Evolutionary conservation across 2,329 filamentous ascomycete species (phyloP).

Genomic region (Xylariaceae sp.): DNA sequence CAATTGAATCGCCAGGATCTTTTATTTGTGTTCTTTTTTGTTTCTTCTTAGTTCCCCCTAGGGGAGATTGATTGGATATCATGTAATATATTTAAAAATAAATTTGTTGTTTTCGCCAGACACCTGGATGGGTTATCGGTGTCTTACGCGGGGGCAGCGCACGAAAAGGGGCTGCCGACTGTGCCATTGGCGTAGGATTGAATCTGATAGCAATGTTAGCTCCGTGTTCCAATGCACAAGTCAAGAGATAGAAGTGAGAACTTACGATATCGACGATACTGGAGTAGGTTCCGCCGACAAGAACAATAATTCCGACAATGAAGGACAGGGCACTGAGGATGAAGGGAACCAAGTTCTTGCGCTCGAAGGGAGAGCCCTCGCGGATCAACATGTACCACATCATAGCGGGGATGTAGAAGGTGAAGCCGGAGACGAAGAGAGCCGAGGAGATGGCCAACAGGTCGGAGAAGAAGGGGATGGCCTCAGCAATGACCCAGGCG

Average conservation of each 20-base stretch:
- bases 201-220: constrained; percentile 21
- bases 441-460: constrained; percentile 53
- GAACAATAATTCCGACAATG: constrained; percentile 29
- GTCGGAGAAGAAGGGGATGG: constrained; percentile 67
- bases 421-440: constrained; percentile 47
- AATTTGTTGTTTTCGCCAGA: neutral
- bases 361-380: constrained; percentile 28
- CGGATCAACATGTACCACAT: constrained; percentile 34
- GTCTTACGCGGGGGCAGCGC: neutral
- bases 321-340: constrained; percentile 26
- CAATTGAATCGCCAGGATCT: too few relatives aligned
- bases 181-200: constrained; percentile 22
- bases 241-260: neutral
- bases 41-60: too few relatives aligned
- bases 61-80: too few relatives aligned
- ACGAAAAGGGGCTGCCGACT: constrained; percentile 27
- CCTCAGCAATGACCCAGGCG: constrained; percentile 66
- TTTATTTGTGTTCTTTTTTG: too few relatives aligned
- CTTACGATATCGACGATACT: constrained; percentile 34
- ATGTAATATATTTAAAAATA: too few relatives aligned
- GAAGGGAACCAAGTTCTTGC: constrained; percentile 27
- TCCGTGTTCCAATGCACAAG: neutral
- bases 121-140: neutral
- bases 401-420: constrained; percentile 34
- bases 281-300: constrained; percentile 33